phyloP scores from a whole-genome alignment of 805 yeast genomes.

The Naumovozyma castellii region DNA sequence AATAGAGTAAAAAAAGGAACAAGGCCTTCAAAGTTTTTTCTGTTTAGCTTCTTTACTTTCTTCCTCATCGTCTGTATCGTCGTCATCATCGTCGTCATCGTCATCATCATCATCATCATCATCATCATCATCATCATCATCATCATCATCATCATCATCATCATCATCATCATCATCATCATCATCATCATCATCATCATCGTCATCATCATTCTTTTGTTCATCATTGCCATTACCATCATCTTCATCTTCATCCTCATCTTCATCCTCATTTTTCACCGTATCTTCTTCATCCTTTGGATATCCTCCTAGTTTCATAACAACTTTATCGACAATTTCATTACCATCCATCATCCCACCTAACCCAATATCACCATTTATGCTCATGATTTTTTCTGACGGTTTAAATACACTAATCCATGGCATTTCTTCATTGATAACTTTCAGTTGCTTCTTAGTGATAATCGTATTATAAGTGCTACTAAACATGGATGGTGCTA shows the following conservation, averaged over 20 bases:
- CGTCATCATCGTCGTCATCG: background rate
- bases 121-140: slow-evolving; percentile 33
- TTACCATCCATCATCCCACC: slow-evolving; percentile 99
- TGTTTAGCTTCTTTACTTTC: too few species aligned
- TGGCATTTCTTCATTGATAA: slow-evolving; percentile 82
- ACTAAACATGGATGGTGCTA: slow-evolving; percentile 95
- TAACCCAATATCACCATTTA: slow-evolving; percentile 97
- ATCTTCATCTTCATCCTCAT: slow-evolving; percentile 27
- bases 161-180: slow-evolving; percentile 41
- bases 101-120: slow-evolving; percentile 8
- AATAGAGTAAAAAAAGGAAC: too few species aligned
- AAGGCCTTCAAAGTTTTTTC: too few species aligned
- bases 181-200: slow-evolving; percentile 34
- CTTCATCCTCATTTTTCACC: slow-evolving; percentile 35
- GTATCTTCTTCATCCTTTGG: slow-evolving; percentile 47
- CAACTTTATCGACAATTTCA: slow-evolving; percentile 81
- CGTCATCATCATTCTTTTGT: slow-evolving; percentile 39
- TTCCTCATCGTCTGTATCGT: too few species aligned
- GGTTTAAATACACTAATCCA: slow-evolving; percentile 93
- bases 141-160: slow-evolving; percentile 34
- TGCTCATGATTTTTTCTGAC: slow-evolving; percentile 83
- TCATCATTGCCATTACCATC: slow-evolving; percentile 35
- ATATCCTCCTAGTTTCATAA: slow-evolving; percentile 56
- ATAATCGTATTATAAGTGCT: slow-evolving; percentile 83
- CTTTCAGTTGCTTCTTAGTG: slow-evolving; percentile 71